phyloP scores from a whole-genome alignment of 2,329 filamentous ascomycete genomes.

The Alternaria sp. region DNA sequence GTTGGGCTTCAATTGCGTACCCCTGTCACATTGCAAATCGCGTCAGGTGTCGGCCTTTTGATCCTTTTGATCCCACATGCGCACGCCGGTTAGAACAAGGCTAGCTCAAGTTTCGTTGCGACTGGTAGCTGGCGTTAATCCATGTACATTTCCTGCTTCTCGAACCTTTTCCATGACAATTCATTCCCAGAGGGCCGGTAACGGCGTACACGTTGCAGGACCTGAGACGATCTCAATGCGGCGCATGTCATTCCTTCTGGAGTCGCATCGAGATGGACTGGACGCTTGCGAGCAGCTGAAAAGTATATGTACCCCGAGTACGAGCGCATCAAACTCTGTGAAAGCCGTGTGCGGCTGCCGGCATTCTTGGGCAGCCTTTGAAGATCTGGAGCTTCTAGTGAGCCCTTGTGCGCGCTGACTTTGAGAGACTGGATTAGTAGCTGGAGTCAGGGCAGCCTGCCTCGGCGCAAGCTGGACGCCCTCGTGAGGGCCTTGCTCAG shows the following conservation, averaged over 20 bases:
- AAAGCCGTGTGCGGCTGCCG: background rate
- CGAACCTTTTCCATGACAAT: constrained; percentile 6
- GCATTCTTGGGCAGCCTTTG: background rate
- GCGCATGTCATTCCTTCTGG: background rate
- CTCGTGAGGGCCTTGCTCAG: constrained; percentile 12
- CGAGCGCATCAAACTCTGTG: background rate
- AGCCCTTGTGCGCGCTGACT: constrained; percentile 1
- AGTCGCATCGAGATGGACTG: background rate
- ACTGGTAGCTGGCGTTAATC: constrained; percentile 15
- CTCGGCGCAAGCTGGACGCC: constrained; percentile 1
- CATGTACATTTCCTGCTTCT: constrained; percentile 8
- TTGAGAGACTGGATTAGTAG: background rate
- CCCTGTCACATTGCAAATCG: background rate
- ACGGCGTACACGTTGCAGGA: background rate
- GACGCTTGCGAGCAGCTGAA: background rate
- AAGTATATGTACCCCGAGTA: background rate
- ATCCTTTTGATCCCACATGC: background rate
- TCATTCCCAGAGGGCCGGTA: constrained; percentile 1
- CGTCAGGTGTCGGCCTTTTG: background rate
- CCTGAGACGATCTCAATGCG: constrained; percentile 2
- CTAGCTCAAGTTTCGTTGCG: constrained; percentile 7
- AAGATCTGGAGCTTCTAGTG: background rate
- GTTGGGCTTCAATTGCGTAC: background rate
- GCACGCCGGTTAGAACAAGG: background rate
- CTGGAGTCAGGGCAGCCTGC: background rate